Evolutionary conservation across 352 stramenopile species (phyloP).

Genomic region (Globisporangium abappressorium): DNA sequence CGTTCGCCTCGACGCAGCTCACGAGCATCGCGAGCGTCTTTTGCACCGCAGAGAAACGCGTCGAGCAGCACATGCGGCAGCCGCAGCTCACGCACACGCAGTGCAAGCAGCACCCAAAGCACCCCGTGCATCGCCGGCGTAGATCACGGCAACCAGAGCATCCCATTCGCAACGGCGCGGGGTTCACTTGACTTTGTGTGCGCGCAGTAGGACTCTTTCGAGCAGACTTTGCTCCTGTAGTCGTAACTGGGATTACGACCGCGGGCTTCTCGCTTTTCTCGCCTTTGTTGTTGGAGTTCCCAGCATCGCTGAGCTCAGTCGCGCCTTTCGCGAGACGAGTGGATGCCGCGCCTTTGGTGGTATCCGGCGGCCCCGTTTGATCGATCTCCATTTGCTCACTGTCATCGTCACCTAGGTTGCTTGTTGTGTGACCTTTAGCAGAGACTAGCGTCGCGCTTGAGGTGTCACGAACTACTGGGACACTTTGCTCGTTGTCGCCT

Average conservation of each 20-base stretch:
- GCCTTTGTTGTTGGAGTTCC: background rate
- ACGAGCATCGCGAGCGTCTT: conserved; percentile 59
- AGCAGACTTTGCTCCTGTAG: conserved; percentile 2
- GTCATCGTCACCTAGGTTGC: background rate
- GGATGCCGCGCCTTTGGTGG: background rate
- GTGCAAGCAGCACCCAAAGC: conserved; percentile 62
- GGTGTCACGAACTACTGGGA: background rate
- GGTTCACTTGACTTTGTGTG: conserved; percentile 14
- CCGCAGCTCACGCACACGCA: conserved; percentile 67
- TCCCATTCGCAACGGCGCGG: conserved; percentile 49
- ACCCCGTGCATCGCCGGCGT: conserved; percentile 58
- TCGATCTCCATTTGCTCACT: conserved; percentile 7
- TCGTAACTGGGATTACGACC: background rate
- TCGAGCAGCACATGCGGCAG: conserved; percentile 75
- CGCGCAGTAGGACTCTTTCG: conserved; percentile 10
- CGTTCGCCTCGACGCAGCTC: conserved; percentile 49
- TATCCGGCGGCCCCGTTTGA: background rate
- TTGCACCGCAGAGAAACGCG: conserved; percentile 46
- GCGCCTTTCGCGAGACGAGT: background rate
- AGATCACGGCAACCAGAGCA: conserved; percentile 63
- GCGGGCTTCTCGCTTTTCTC: background rate
- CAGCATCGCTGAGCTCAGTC: background rate
- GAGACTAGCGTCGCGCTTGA: background rate
- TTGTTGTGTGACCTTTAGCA: background rate
- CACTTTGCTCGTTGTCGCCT: background rate